Conservation (phyloP, 495 filamentous ascomycete genomes). For the Corynascus novoguineensis region DNA sequence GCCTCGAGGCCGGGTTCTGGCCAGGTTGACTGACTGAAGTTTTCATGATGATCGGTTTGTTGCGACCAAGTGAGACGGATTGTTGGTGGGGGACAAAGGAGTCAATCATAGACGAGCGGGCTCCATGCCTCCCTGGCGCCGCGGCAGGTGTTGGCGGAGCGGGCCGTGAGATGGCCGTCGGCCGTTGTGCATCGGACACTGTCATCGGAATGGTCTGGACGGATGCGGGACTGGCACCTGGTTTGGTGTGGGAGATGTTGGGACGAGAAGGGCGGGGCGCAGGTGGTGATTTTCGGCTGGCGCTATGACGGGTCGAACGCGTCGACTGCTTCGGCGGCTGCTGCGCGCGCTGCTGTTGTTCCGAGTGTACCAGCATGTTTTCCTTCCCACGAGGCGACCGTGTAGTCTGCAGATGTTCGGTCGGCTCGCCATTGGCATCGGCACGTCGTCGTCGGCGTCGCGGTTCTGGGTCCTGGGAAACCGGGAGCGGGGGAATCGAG, state of each 20-base stretch:
- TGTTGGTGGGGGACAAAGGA: slow-evolving; percentile 17
- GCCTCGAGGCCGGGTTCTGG: slow-evolving; percentile 14
- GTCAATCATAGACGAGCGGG: background rate
- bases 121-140: background rate
- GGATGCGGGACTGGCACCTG: background rate
- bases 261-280: background rate
- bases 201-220: background rate
- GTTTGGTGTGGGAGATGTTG: background rate
- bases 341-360: background rate
- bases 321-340: slow-evolving; percentile 8
- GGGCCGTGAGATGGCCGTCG: background rate
- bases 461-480: slow-evolving; percentile 29
- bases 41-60: slow-evolving; percentile 22
- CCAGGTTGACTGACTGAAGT: slow-evolving; percentile 18
- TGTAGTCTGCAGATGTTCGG: background rate
- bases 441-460: slow-evolving; percentile 35
- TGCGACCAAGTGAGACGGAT: slow-evolving; percentile 26
- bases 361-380: slow-evolving; percentile 24
- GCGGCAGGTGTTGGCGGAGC: background rate
- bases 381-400: slow-evolving; percentile 25
- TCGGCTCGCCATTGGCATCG: slow-evolving; percentile 12
- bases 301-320: slow-evolving; percentile 22
- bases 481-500: slow-evolving; percentile 30
- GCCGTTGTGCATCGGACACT: background rate
- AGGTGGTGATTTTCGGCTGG: background rate